Percentiles rank a stretch among this genome's conserved stretches.
These are phyloP conservation scores for Physcomitrium patens DNA, from an alignment of 225 moss, liverwort and hornwort genomes.

Conservation along the genomic window DNA sequence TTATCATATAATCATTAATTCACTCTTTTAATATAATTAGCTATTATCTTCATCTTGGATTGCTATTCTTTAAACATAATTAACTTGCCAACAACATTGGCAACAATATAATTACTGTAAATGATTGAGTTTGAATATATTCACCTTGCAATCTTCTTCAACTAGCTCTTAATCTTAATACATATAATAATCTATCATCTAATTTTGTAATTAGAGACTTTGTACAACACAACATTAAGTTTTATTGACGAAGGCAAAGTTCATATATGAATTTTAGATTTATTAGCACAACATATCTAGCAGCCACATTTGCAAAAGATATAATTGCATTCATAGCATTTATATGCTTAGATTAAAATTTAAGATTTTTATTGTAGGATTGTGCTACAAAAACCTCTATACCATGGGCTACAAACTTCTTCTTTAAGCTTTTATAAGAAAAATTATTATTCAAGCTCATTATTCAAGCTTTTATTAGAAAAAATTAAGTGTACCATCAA, in stretches of 20 bases:
- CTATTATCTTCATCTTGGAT: constrained; percentile 84
- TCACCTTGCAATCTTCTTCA: constrained; percentile 77
- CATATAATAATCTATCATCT: background rate
- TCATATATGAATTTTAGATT: background rate
- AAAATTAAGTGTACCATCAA: constrained; percentile 55
- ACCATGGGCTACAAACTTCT: constrained; percentile 73
- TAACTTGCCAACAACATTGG: constrained; percentile 74
- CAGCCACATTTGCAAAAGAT: constrained; percentile 60
- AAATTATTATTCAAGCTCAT: too few species aligned
- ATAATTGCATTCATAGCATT: constrained; percentile 85
- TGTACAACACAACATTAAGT: too few species aligned
- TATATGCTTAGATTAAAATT: constrained; percentile 84
- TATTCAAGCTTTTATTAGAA: constrained; percentile 85
- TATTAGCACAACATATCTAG: constrained; percentile 41
- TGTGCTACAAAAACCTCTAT: constrained; percentile 88
- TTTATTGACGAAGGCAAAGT: background rate
- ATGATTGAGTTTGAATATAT: constrained; percentile 90
- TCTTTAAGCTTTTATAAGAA: constrained; percentile 75
- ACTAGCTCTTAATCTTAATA: constrained; percentile 78
- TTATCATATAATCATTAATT: constrained; percentile 70
- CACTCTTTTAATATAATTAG: constrained; percentile 84
- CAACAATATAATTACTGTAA: constrained; percentile 83
- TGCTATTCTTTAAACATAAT: constrained; percentile 84
- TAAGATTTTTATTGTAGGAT: constrained; percentile 88
- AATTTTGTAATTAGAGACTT: background rate